phyloP scores from a whole-genome alignment of 805 yeast genomes.

The Kluyveromyces aestuarii region DNA sequence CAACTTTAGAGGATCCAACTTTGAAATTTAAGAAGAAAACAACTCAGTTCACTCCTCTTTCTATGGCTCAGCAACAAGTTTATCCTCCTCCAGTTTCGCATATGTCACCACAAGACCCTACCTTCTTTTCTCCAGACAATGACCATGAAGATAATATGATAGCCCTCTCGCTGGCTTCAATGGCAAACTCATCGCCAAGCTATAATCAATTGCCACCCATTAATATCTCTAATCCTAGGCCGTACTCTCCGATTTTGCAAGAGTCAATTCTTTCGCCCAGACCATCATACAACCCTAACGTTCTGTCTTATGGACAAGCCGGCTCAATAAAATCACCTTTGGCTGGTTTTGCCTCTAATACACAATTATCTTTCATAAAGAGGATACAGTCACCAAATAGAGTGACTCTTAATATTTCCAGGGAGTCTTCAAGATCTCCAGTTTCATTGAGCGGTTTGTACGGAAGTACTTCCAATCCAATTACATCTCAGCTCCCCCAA shows the following conservation, averaged over 20 bases:
- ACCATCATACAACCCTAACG: slow-evolving; percentile 17
- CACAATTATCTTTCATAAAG: slow-evolving; percentile 18
- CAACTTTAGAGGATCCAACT: slow-evolving; percentile 30
- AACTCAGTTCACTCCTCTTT: slow-evolving; percentile 3
- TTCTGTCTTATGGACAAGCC: slow-evolving; percentile 14
- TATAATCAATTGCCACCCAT: slow-evolving; percentile 20
- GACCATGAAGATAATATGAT: slow-evolving; percentile 29
- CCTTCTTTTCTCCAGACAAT: slow-evolving; percentile 9
- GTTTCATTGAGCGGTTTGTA: slow-evolving; percentile 16
- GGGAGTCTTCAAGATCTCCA: slow-evolving; percentile 26
- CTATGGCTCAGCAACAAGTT: slow-evolving; percentile 4
- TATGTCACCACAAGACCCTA: not conserved
- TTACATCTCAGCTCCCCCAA: slow-evolving; percentile 14
- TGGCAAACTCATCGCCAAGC: slow-evolving; percentile 30
- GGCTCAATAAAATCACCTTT: slow-evolving; percentile 6
- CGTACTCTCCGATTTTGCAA: slow-evolving; percentile 9
- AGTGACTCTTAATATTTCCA: slow-evolving; percentile 25
- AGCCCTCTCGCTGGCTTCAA: slow-evolving; percentile 27
- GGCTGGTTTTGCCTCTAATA: slow-evolving; percentile 13
- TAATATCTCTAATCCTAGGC: slow-evolving; percentile 9
- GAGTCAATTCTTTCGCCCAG: slow-evolving; percentile 15
- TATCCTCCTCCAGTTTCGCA: not conserved
- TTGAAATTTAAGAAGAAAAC: slow-evolving; percentile 19
- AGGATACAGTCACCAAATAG: slow-evolving; percentile 26
- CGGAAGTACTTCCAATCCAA: slow-evolving; percentile 12